Conservation (phyloP, 1,284 basidiomycete species). For the Pseudozyma thailandica region DNA sequence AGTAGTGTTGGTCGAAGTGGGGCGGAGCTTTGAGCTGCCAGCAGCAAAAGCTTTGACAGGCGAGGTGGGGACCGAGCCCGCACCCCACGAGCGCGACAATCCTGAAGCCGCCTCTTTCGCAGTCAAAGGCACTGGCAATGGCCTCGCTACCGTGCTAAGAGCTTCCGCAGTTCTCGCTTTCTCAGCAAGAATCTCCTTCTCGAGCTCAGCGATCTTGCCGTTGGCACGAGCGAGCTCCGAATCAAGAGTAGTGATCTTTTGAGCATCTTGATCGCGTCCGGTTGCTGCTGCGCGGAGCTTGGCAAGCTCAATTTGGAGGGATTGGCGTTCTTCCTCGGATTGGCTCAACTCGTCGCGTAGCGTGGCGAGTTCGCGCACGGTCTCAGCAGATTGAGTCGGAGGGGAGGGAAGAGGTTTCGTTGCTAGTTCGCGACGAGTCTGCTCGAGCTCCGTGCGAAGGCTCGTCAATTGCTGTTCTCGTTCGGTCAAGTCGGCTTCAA, state of each 20-base stretch:
- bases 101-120: background rate
- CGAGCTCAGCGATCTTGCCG: slow-evolving; percentile 20
- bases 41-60: slow-evolving; percentile 21
- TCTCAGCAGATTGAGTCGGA: background rate
- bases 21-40: slow-evolving; percentile 20
- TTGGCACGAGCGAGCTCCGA: slow-evolving; percentile 21
- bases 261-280: slow-evolving; percentile 11
- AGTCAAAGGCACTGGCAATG: slow-evolving; percentile 24
- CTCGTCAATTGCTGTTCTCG: slow-evolving; percentile 11
- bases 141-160: slow-evolving; percentile 17
- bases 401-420: background rate
- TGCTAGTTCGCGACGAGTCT: slow-evolving; percentile 14
- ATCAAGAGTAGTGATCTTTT: slow-evolving; percentile 10
- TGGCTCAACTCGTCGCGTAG: slow-evolving; percentile 23
- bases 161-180: slow-evolving; percentile 16
- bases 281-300: slow-evolving; percentile 21
- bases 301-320: slow-evolving; percentile 25
- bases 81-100: background rate
- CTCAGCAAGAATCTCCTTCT: slow-evolving; percentile 28
- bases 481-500: slow-evolving; percentile 27
- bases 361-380: slow-evolving; percentile 16
- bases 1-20: background rate
- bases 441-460: slow-evolving; percentile 16
- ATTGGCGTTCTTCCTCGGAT: slow-evolving; percentile 31
- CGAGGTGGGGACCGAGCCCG: slow-evolving; percentile 25